These are phyloP conservation scores for Claviceps maximensis DNA, from an alignment of 2,329 filamentous ascomycete species.

Conservation along the genomic window DNA sequence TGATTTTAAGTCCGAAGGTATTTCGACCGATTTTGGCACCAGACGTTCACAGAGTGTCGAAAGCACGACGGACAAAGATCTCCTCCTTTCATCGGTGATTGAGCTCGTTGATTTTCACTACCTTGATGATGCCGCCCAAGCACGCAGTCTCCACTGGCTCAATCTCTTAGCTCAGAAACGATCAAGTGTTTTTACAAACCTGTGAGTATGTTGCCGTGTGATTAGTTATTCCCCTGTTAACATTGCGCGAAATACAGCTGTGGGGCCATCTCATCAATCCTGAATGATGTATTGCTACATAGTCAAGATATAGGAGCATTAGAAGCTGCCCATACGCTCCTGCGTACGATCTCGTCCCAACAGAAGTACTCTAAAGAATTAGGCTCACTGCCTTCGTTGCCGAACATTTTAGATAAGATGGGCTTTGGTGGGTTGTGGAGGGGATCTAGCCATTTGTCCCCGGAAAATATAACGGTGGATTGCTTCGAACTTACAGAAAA, in stretches of 20 bases:
- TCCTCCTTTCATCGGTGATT: conserved; percentile 50
- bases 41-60: conserved; percentile 21
- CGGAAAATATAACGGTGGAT: conserved; percentile 35
- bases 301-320: conserved; percentile 48
- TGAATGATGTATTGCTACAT: conserved; percentile 49
- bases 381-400: conserved; percentile 34
- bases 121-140: conserved; percentile 49
- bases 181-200: conserved; percentile 41
- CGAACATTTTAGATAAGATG: conserved; percentile 41
- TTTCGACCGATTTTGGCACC: conserved; percentile 13
- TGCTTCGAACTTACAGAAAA: conserved; percentile 44
- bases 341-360: conserved; percentile 45
- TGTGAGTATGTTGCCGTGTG: conserved; percentile 32
- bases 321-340: conserved; percentile 45
- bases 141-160: conserved; percentile 45
- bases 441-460: conserved; percentile 36
- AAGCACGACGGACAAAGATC: conserved; percentile 44
- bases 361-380: conserved; percentile 35
- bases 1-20: conserved; percentile 33
- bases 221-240: background rate
- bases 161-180: conserved; percentile 40
- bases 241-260: conserved; percentile 25
- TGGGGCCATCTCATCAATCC: conserved; percentile 40
- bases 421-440: conserved; percentile 53
- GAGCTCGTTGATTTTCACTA: conserved; percentile 53